Evolutionary conservation across 2,329 filamentous ascomycete species (phyloP).

Genomic region (Venturia asperata): DNA sequence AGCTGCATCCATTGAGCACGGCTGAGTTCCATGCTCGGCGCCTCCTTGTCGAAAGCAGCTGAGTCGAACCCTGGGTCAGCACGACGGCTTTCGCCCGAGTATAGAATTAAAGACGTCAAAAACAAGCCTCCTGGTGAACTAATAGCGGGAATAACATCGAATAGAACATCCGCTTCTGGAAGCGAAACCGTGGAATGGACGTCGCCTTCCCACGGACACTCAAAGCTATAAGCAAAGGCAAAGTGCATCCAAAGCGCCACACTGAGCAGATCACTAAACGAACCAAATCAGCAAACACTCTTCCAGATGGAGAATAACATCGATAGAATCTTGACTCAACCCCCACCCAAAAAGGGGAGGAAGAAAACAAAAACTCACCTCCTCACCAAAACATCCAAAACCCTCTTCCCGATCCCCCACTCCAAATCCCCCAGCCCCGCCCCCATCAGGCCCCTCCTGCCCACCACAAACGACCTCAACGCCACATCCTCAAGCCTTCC

Average conservation of each 20-base stretch:
- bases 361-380: neutral
- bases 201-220: neutral
- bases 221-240: neutral
- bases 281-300: neutral
- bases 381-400: neutral
- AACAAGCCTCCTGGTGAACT: neutral
- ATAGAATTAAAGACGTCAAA: neutral
- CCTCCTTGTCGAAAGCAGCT: neutral
- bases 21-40: neutral
- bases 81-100: neutral
- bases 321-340: neutral
- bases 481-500: conserved; percentile 5
- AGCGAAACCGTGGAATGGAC: neutral
- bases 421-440: neutral
- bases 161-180: neutral
- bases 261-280: neutral
- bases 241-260: conserved; percentile 6
- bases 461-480: neutral
- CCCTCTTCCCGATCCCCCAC: neutral
- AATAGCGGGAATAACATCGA: neutral
- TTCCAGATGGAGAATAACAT: neutral
- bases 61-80: neutral
- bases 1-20: neutral
- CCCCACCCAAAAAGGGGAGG: neutral
- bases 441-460: neutral